Evolutionary conservation across 2,329 filamentous ascomycete genomes (phyloP), one percentile per base, ranked within the genome.

Genomic region (Fusarium nanum): DNA sequence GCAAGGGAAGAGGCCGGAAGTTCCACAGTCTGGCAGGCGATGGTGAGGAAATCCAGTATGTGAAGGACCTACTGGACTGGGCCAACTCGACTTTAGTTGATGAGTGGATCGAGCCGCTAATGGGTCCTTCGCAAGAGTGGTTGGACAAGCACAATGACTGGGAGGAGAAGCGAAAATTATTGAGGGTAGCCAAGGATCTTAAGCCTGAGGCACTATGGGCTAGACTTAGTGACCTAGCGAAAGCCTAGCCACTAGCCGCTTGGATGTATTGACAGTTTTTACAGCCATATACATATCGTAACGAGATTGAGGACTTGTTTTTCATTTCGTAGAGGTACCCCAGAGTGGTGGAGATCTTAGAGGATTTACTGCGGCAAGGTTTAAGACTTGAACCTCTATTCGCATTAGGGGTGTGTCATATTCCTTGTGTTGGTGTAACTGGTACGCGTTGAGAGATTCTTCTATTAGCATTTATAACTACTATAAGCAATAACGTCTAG

Each of bases 11-110:
- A 2, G 74, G 75, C 4, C 55, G 74, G 4, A 64, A 71, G 5
- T 77, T 77, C 30, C 75, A 77, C 27, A 77, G 75, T 32, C 41
- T 77, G 25, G 70, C 67, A 0, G 68, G 60, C 0, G 63, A 73
- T 6, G 75, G 72, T 1, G 56, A 67, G 1, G 75, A 77, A 41
- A 41, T 76, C 2, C 63, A 30, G 2, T 76, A 76, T 30, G 68
- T 76, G 5, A 63, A 67, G 23, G 65, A 75, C 28, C 32, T 76
- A 6, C 23, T 75, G 6, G 45, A 58, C 11, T 76, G 71, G 73
- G 70, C 64, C 2, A 75, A 76, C 30, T 50, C 56, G 3, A 68
- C 32, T 18, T 48, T 62, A 2, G 52, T 68, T 3, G 37, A 60
- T n/a, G 10, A 56, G 2, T 12, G 59, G 2, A 34, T 53, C 4